Evolutionary conservation across 306 rosid genomes (phyloP).

Genomic region (Cucurbita pepo): DNA sequence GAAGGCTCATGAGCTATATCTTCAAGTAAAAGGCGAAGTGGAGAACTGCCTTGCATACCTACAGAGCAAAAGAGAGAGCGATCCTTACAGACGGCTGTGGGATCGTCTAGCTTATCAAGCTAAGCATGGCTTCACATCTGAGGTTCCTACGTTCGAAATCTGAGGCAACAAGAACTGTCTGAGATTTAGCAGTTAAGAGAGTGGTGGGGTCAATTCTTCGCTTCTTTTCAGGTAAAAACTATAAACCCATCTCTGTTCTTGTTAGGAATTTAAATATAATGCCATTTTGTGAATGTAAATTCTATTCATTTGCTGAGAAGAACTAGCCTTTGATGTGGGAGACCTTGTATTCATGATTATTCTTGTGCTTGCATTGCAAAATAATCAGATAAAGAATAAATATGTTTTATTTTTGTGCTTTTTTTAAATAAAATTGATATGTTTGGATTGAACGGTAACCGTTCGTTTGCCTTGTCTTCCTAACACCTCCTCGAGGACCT

Average conservation of each 20-base stretch:
- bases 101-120: slow-evolving; percentile 53
- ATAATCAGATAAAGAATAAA: background rate
- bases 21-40: slow-evolving; percentile 62
- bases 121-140: slow-evolving; percentile 32
- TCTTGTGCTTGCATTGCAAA: background rate
- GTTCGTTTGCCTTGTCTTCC: background rate
- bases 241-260: background rate
- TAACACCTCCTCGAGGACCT: no score
- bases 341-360: background rate
- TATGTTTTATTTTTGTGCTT: background rate
- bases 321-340: background rate
- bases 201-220: background rate
- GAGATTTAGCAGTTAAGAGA: background rate
- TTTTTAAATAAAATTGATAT: background rate
- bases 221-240: background rate
- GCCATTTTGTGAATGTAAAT: background rate
- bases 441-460: background rate
- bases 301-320: background rate
- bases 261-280: background rate
- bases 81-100: slow-evolving; percentile 53
- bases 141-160: slow-evolving; percentile 66
- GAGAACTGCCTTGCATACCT: slow-evolving; percentile 50
- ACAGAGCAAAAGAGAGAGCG: slow-evolving; percentile 47
- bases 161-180: slow-evolving; percentile 4
- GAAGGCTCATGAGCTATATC: slow-evolving; percentile 45